These are phyloP conservation scores for Tuber aestivum DNA, from an alignment of 495 filamentous ascomycete genomes.

Conservation along the genomic window DNA sequence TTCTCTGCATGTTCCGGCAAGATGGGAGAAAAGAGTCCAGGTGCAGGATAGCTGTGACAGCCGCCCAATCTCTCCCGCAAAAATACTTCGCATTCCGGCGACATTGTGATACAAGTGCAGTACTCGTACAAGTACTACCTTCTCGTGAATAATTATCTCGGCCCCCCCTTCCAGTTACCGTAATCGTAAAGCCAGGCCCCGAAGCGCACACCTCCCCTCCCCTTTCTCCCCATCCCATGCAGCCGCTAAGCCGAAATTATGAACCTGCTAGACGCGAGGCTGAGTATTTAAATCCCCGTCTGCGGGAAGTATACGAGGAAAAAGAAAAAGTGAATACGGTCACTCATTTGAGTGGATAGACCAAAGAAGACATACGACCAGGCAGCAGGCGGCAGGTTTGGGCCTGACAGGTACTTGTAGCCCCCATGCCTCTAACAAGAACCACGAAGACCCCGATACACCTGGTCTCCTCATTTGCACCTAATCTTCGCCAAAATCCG, in stretches of 20 bases:
- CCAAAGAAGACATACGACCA: not conserved
- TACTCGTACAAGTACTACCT: not conserved
- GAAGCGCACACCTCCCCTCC: not conserved
- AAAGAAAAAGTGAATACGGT: not conserved
- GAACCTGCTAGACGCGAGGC: not conserved
- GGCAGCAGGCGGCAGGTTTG: not conserved
- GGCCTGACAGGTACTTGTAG: not conserved
- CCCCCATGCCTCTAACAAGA: not conserved
- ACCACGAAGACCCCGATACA: not conserved
- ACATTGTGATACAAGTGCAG: not conserved
- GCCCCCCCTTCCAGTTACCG: not conserved
- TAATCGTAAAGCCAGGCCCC: not conserved
- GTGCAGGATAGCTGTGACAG: not conserved
- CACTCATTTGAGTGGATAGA: not conserved
- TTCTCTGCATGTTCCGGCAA: not conserved
- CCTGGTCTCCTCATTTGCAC: not conserved
- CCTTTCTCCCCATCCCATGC: not conserved
- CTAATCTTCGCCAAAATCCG: not conserved
- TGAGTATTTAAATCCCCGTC: constrained; percentile 2
- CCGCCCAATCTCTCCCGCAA: not conserved
- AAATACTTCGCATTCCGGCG: not conserved
- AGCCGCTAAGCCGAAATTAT: not conserved
- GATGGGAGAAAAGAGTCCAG: not conserved
- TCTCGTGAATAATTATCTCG: not conserved
- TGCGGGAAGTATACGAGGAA: not conserved